phyloP scores from a whole-genome alignment of 2,329 filamentous ascomycete species.

The Penicillium capsulatum region DNA sequence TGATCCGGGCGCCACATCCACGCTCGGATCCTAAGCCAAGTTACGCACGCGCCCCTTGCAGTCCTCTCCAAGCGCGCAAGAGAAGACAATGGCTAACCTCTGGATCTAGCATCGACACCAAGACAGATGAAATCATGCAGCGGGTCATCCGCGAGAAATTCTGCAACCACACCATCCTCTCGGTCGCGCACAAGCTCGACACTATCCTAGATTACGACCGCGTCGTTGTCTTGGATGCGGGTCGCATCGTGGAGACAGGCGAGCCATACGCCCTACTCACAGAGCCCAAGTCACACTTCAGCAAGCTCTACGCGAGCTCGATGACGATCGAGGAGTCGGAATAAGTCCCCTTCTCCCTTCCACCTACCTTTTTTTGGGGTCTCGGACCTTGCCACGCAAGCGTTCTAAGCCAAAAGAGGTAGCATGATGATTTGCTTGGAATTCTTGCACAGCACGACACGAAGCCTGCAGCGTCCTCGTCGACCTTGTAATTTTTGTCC shows the following conservation, averaged over 20 bases:
- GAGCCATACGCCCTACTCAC: constrained; percentile 37
- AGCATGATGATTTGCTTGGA: background rate
- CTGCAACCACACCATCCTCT: constrained; percentile 55
- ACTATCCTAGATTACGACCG: constrained; percentile 41
- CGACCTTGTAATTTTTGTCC: too few relatives aligned
- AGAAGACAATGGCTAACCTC: constrained; percentile 9
- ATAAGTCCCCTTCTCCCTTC: constrained; percentile 6
- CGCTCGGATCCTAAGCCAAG: constrained; percentile 14
- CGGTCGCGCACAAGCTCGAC: constrained; percentile 55
- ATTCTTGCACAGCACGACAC: constrained; percentile 11
- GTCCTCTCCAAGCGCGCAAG: background rate
- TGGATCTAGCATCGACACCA: constrained; percentile 49
- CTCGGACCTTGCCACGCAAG: too few relatives aligned
- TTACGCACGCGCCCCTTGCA: constrained; percentile 15
- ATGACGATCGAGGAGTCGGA: constrained; percentile 21
- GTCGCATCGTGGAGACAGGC: constrained; percentile 35
- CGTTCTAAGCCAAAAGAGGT: too few relatives aligned
- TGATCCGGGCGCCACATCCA: constrained; percentile 12
- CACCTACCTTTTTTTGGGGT: background rate
- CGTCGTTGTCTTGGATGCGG: constrained; percentile 36
- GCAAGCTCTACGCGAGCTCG: constrained; percentile 31
- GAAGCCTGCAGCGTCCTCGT: too few relatives aligned
- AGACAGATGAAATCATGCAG: constrained; percentile 57
- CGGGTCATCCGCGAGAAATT: constrained; percentile 54
- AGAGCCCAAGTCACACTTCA: constrained; percentile 35